A percentile compares a stretch with the other conserved stretches of the same genome.
Evolutionary conservation across 257 asterid genomes (phyloP).

Genomic region (Salvia rosmarinus): DNA sequence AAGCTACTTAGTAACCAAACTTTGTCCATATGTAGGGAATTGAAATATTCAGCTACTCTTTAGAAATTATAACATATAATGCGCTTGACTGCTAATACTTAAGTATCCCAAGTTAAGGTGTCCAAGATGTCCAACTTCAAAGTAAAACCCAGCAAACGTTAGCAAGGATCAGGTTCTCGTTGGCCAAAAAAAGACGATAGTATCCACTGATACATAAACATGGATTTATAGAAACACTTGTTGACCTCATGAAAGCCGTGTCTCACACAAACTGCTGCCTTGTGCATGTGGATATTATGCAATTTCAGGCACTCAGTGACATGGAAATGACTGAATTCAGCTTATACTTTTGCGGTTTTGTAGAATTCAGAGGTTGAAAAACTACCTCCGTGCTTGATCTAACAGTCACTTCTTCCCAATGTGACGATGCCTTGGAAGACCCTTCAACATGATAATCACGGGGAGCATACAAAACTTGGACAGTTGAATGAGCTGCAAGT

Average conservation of each 20-base stretch:
- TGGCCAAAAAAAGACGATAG: constrained; percentile 1
- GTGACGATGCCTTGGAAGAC: constrained; percentile 50
- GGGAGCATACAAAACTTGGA: constrained; percentile 65
- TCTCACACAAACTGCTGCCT: constrained; percentile 11
- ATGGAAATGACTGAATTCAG: constrained; percentile 71
- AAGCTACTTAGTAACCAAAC: no score
- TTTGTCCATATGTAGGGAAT: no score
- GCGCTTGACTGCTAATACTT: neutral
- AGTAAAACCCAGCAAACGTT: neutral
- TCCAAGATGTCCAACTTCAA: neutral
- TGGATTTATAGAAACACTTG: neutral
- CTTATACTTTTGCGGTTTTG: constrained; percentile 71
- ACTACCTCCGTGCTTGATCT: constrained; percentile 75
- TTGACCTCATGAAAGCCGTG: constrained; percentile 19
- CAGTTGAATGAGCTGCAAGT: constrained; percentile 69
- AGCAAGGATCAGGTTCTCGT: constrained; percentile 4
- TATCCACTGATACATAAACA: neutral
- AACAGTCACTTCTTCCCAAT: constrained; percentile 72
- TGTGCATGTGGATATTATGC: constrained; percentile 4
- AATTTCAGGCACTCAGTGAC: constrained; percentile 77
- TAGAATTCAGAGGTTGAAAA: constrained; percentile 69
- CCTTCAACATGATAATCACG: constrained; percentile 78
- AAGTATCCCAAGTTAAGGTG: neutral
- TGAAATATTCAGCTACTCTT: no score
- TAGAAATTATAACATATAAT: neutral